Evolutionary conservation across 805 yeast genomes (phyloP).

Genomic region (Candida peoriensis): DNA sequence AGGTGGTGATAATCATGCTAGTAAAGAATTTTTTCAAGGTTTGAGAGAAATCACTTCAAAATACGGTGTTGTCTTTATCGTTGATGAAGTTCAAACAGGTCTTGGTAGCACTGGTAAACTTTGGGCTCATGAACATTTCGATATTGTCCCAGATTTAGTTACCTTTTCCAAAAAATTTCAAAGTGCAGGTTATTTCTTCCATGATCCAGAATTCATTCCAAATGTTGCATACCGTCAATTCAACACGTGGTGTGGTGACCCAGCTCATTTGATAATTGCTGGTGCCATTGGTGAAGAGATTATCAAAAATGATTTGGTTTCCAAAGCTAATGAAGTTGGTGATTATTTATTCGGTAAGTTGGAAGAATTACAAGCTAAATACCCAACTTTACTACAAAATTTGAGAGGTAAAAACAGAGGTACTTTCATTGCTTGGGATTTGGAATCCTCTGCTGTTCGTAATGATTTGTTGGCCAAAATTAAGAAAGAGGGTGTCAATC

Average conservation of each 20-base stretch:
- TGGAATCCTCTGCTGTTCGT: slow-evolving; percentile 49
- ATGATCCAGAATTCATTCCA: slow-evolving; percentile 68
- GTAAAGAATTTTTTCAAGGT: slow-evolving; percentile 74
- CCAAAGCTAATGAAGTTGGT: slow-evolving; percentile 58
- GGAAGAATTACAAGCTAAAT: slow-evolving; percentile 44
- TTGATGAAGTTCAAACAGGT: slow-evolving; percentile 90
- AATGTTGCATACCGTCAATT: slow-evolving; percentile 80
- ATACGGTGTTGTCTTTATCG: slow-evolving; percentile 65
- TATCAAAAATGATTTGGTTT: slow-evolving; percentile 51
- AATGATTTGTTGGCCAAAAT: slow-evolving; percentile 55
- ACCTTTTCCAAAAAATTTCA: slow-evolving; percentile 88
- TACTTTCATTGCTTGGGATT: slow-evolving; percentile 80
- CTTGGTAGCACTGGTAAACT: slow-evolving; percentile 81
- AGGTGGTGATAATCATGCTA: slow-evolving; percentile 90
- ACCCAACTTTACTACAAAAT: slow-evolving; percentile 47
- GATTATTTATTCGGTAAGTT: slow-evolving; percentile 57
- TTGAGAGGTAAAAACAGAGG: slow-evolving; percentile 74
- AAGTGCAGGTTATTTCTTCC: slow-evolving; percentile 83
- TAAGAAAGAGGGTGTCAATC: slow-evolving; percentile 64
- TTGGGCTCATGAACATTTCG: slow-evolving; percentile 89
- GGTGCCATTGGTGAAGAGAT: slow-evolving; percentile 69
- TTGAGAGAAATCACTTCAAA: slow-evolving; percentile 70
- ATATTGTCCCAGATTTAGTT: slow-evolving; percentile 77
- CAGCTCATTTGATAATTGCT: slow-evolving; percentile 72
- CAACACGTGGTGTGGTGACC: slow-evolving; percentile 94